Evolutionary conservation across 2,329 filamentous ascomycete species (phyloP).

Genomic region (Calonectria honghensis): DNA sequence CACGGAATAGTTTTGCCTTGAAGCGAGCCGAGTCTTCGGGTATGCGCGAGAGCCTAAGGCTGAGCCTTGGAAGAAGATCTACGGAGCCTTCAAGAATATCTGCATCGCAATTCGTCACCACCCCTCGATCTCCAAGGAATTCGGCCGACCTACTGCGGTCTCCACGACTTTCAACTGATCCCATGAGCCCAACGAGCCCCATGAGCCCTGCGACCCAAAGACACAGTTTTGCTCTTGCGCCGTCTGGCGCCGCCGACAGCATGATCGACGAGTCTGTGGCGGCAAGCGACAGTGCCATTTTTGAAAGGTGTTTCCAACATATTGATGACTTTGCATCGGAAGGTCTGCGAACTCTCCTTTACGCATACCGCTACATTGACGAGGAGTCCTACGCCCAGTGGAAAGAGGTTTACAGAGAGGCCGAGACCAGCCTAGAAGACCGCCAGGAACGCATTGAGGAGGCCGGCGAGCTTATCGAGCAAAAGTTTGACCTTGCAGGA

Average conservation of each 20-base stretch:
- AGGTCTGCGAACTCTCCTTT: slow-evolving; percentile 89
- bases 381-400: slow-evolving; percentile 84
- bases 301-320: slow-evolving; percentile 92
- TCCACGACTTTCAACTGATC: slow-evolving; percentile 50
- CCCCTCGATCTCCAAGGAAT: slow-evolving; percentile 50
- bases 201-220: slow-evolving; percentile 46
- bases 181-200: slow-evolving; percentile 51
- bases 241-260: slow-evolving; percentile 67
- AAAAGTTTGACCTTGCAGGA: slow-evolving; percentile 86
- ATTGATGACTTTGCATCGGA: slow-evolving; percentile 92
- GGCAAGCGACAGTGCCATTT: slow-evolving; percentile 78
- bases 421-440: slow-evolving; percentile 87
- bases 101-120: slow-evolving; percentile 54
- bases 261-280: slow-evolving; percentile 77
- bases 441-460: slow-evolving; percentile 87
- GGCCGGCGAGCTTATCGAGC: slow-evolving; percentile 88
- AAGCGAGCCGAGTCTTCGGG: slow-evolving; percentile 55
- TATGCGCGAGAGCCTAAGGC: slow-evolving; percentile 54
- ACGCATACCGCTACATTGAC: slow-evolving; percentile 85
- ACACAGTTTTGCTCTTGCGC: slow-evolving; percentile 50
- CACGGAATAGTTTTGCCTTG: slow-evolving; percentile 63
- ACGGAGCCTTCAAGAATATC: slow-evolving; percentile 54
- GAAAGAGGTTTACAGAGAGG: slow-evolving; percentile 86
- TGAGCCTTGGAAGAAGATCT: slow-evolving; percentile 57
- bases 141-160: slow-evolving; percentile 52